Conservation (phyloP, 192 early-diverging fungal species). For the Paraglomus brasilianum region DNA sequence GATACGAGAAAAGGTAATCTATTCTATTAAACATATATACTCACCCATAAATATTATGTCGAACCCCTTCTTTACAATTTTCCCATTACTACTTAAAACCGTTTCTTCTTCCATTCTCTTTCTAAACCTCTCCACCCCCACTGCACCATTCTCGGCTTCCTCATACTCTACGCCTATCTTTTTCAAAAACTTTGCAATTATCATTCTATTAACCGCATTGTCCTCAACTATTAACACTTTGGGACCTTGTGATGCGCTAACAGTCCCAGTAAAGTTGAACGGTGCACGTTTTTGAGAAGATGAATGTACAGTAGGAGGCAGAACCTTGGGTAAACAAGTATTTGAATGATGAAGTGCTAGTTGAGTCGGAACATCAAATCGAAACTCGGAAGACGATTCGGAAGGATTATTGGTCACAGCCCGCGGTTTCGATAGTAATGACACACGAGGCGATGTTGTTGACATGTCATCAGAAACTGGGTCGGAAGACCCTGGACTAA, state of each 20-base stretch:
- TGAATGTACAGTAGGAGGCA: neutral
- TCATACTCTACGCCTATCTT: slow-evolving; percentile 41
- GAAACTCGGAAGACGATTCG: neutral
- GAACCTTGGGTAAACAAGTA: too few relatives aligned
- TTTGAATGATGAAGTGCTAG: too few relatives aligned
- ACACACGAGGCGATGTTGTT: neutral
- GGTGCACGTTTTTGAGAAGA: neutral
- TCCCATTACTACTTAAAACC: neutral
- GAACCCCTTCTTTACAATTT: slow-evolving; percentile 33
- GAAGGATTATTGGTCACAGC: neutral
- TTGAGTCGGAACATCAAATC: neutral
- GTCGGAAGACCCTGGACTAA: too few relatives aligned
- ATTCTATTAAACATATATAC: neutral
- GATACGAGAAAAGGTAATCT: neutral
- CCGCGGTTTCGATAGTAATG: neutral
- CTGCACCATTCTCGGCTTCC: slow-evolving; percentile 45
- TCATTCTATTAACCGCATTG: slow-evolving; percentile 47
- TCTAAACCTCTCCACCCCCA: slow-evolving; percentile 44
- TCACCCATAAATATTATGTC: slow-evolving; percentile 47
- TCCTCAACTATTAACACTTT: slow-evolving; percentile 48
- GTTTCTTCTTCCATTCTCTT: slow-evolving; percentile 29
- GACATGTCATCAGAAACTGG: too few relatives aligned
- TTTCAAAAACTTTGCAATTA: slow-evolving; percentile 43
- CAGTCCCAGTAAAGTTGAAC: neutral
- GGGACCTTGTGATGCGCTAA: neutral